Evolutionary conservation across 257 asterid genomes (phyloP).

Genomic region (Capsicum rhomboideum): DNA sequence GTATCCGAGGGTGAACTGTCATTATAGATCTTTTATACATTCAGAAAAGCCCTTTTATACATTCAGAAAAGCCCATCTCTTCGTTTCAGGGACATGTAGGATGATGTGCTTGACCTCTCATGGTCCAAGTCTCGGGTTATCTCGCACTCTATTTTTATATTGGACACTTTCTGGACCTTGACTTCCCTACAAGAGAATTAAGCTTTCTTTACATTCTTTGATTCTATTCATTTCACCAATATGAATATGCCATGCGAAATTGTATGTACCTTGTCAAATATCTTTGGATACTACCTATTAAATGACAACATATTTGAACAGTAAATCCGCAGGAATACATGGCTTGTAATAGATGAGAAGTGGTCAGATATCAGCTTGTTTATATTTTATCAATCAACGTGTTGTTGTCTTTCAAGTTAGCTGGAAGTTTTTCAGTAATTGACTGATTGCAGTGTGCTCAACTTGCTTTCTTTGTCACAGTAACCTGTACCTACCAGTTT

Average conservation of each 20-base stretch:
- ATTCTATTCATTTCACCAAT: background rate
- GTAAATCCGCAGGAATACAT: background rate
- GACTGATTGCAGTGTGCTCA: conserved; percentile 11
- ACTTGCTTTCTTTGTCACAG: conserved; percentile 41
- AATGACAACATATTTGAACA: background rate
- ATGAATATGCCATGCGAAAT: background rate
- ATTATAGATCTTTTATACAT: background rate
- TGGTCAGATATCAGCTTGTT: too few species aligned
- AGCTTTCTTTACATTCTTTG: background rate
- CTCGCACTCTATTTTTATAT: conserved; percentile 5
- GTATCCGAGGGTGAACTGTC: background rate
- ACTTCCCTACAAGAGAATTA: background rate
- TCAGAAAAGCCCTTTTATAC: too few species aligned
- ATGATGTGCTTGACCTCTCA: conserved; percentile 87
- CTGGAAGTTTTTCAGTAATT: conserved; percentile 7
- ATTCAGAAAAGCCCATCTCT: conserved; percentile 70
- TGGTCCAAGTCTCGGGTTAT: conserved; percentile 99
- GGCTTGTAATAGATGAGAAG: background rate
- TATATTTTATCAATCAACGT: too few species aligned
- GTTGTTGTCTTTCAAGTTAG: too few species aligned
- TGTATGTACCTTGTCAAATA: background rate
- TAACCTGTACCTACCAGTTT: conserved; percentile 94
- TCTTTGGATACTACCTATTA: background rate
- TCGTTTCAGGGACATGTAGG: conserved; percentile 82
- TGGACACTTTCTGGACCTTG: background rate